phyloP scores from a whole-genome alignment of 2,329 filamentous ascomycete genomes.

The Colletotrichum echinochloae region DNA sequence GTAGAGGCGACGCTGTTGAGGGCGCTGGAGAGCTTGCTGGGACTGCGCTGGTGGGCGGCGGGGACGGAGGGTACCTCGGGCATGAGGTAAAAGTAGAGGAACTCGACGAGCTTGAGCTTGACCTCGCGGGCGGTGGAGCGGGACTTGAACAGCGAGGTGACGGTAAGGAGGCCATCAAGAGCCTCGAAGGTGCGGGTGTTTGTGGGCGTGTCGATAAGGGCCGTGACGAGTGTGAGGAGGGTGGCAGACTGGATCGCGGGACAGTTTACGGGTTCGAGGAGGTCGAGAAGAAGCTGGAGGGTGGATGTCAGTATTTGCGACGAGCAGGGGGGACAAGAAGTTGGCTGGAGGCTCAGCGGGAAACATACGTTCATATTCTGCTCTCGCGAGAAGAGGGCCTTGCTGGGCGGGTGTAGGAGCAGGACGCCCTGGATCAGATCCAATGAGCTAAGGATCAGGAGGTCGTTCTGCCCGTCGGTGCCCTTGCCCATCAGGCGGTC shows the following conservation, averaged over 20 bases:
- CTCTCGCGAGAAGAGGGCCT: constrained; percentile 87
- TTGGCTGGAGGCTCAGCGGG: background rate
- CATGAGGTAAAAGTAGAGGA: constrained; percentile 98
- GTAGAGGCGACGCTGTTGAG: constrained; percentile 56
- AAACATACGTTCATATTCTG: constrained; percentile 88
- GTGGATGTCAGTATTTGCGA: background rate
- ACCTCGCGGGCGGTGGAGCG: constrained; percentile 87
- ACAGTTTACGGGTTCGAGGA: constrained; percentile 92
- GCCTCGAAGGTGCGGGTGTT: constrained; percentile 94
- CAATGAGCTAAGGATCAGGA: constrained; percentile 87
- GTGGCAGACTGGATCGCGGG: constrained; percentile 92
- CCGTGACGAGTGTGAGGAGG: constrained; percentile 88
- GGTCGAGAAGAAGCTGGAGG: constrained; percentile 83
- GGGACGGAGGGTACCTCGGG: constrained; percentile 77
- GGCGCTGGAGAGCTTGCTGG: constrained; percentile 73
- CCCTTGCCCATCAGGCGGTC: constrained; percentile 88
- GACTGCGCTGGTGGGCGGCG: constrained; percentile 72
- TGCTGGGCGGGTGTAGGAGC: constrained; percentile 89
- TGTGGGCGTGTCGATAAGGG: constrained; percentile 84
- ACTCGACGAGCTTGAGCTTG: constrained; percentile 96
- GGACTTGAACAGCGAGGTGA: constrained; percentile 93
- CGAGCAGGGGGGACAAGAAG: background rate
- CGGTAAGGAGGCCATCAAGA: constrained; percentile 89
- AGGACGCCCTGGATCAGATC: constrained; percentile 90
- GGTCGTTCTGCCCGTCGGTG: constrained; percentile 84